Evolutionary conservation across 148 eudicot genomes (phyloP), one percentile per base, ranked within the genome.

Genomic region (Dysphania ambrosioides): DNA sequence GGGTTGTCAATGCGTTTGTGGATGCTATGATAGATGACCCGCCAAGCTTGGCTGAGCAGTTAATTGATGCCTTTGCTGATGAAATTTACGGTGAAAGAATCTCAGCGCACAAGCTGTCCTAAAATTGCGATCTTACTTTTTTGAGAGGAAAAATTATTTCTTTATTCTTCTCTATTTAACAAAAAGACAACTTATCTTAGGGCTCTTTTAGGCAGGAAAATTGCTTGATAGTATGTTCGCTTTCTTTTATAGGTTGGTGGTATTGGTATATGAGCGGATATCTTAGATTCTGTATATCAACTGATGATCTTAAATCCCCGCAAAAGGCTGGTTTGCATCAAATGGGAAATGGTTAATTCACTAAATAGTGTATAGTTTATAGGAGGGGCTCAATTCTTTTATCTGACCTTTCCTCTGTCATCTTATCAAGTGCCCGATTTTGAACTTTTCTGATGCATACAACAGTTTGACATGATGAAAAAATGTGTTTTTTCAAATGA

Each of bases 21-120:
- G 88, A 86, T 68, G 72, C 88, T 8, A 76, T 90, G 71, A 65
- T 71, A 23, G 85, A 87, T 62, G 94, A 90, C 71, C 91, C 87
- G 13, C 76, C 80, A 56, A 81, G 85, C 72, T 87, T 90, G 78
- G 88, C 91, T n/a, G 91, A 68, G 75, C 94, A 90, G 65, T 85
- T 90, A 12, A 72, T 87, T 57, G 89, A 90, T 73, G 82, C 91
- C 19, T 90, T 85, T 58, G 72, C 77, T 34, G 92, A 87, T 73
- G 79, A 74, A 72, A 86, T 86, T 65, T 77, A 79, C 70, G 70
- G 81, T 5, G 82, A 77, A 16, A 79, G 70, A 70, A 42, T 41
- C 59, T 64, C 73, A 26, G 30, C 75, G 40, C 24, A 36, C 38
- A 23, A 8, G 57, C 67, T 64, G 41, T 16, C 38, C 40, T 66